These are phyloP conservation scores for Zymoseptoria crescenta DNA, from an alignment of 2,329 filamentous ascomycete genomes.

Conservation along the genomic window DNA sequence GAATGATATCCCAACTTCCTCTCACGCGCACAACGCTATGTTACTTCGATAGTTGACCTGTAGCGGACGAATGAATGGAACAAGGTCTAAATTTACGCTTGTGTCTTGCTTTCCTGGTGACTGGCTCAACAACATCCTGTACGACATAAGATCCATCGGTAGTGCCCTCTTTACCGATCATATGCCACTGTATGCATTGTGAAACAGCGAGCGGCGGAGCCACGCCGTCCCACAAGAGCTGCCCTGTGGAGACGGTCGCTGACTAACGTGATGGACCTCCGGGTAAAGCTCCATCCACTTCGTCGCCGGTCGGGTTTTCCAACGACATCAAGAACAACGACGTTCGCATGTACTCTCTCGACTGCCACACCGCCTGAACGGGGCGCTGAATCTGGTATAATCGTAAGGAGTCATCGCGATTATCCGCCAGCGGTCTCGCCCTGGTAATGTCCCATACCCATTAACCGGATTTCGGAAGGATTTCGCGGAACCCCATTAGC, in stretches of 20 bases:
- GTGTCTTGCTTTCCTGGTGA: too few relatives aligned
- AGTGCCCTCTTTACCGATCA: too few relatives aligned
- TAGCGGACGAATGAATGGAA: neutral
- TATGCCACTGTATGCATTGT: too few relatives aligned
- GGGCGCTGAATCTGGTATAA: too few relatives aligned
- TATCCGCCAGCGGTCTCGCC: neutral
- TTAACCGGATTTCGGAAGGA: neutral
- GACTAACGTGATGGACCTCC: neutral
- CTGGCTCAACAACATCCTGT: too few relatives aligned
- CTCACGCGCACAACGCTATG: neutral
- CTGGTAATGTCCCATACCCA: neutral
- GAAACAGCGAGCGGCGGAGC: too few relatives aligned
- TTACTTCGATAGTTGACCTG: neutral
- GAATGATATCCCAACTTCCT: conserved; percentile 20
- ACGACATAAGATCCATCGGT: too few relatives aligned
- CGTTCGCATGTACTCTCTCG: too few relatives aligned
- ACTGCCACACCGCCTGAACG: too few relatives aligned
- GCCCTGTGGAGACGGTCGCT: neutral
- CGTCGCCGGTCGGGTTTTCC: neutral
- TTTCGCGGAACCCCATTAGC: neutral
- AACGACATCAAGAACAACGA: neutral
- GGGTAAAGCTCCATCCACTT: neutral
- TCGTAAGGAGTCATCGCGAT: too few relatives aligned
- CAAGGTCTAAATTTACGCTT: neutral
- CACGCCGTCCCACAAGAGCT: neutral